Percentiles rank a stretch among this genome's conserved stretches.
Evolutionary conservation across 768 basidiomycete species (phyloP).

Genomic region (Tulasnella sp.): DNA sequence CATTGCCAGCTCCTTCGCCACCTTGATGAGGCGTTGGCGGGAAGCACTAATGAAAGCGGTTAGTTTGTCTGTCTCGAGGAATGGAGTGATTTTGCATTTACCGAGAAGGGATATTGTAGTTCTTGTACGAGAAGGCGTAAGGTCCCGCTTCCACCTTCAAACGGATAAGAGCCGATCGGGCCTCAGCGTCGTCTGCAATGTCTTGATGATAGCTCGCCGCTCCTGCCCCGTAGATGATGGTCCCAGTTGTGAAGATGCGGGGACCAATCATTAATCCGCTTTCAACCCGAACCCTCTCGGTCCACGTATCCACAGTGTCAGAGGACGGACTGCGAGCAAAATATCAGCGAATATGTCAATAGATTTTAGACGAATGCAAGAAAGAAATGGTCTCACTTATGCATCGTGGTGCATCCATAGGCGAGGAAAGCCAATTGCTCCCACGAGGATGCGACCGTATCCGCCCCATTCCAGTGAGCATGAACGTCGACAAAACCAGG

Average conservation of each 20-base stretch:
- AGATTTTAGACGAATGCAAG: background rate
- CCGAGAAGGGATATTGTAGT: slow-evolving; percentile 68
- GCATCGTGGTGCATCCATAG: slow-evolving; percentile 70
- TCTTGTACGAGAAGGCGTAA: slow-evolving; percentile 71
- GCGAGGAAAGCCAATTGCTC: slow-evolving; percentile 72
- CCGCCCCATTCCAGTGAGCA: slow-evolving; percentile 65
- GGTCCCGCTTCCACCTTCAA: slow-evolving; percentile 71
- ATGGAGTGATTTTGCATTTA: slow-evolving; percentile 32
- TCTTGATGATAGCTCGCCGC: slow-evolving; percentile 53
- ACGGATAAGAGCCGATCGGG: slow-evolving; percentile 59
- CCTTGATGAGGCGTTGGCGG: slow-evolving; percentile 26
- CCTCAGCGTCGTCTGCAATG: slow-evolving; percentile 59
- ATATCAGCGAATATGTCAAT: background rate
- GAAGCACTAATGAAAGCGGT: slow-evolving; percentile 6
- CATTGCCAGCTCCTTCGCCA: slow-evolving; percentile 21
- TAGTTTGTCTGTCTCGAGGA: background rate
- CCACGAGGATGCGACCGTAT: slow-evolving; percentile 57
- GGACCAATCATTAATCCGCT: slow-evolving; percentile 66
- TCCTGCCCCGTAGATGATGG: slow-evolving; percentile 59
- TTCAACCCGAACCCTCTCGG: slow-evolving; percentile 65
- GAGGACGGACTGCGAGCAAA: slow-evolving; percentile 54
- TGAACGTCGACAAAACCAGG: slow-evolving; percentile 77
- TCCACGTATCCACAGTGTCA: slow-evolving; percentile 57
- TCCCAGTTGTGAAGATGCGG: slow-evolving; percentile 68
- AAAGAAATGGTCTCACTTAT: slow-evolving; percentile 54